These are phyloP conservation scores for Fusarium solani-melongenae DNA, from an alignment of 2,329 filamentous ascomycete species.

Conservation along the genomic window DNA sequence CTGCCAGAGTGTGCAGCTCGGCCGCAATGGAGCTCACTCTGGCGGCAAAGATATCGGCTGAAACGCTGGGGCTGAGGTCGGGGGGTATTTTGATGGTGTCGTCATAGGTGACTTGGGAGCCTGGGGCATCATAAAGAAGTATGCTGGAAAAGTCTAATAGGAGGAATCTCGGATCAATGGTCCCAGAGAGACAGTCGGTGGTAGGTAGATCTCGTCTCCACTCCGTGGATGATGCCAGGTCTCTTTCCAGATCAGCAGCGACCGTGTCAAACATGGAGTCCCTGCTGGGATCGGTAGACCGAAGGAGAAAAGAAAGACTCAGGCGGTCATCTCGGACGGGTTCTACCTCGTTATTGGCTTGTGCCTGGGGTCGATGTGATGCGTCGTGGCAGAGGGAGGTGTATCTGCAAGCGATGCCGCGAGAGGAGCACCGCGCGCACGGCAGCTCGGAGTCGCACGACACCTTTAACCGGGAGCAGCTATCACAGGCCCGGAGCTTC, in stretches of 20 bases:
- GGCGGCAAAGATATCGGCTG: background rate
- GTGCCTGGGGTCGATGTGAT: background rate
- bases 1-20: background rate
- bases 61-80: background rate
- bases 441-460: constrained; percentile 13
- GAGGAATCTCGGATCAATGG: constrained; percentile 16
- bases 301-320: constrained; percentile 6
- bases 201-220: constrained; percentile 1
- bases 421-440: constrained; percentile 7
- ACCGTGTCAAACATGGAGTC: constrained; percentile 9
- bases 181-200: background rate
- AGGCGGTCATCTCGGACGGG: background rate
- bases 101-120: fast-evolving
- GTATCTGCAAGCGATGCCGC: constrained; percentile 9
- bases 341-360: background rate
- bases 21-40: background rate
- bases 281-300: constrained; percentile 3
- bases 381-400: constrained; percentile 12
- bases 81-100: background rate
- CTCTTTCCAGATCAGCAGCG: constrained; percentile 16
- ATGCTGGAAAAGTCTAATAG: constrained; percentile 17
- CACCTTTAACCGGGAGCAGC: background rate
- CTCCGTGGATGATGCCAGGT: background rate
- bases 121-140: background rate
- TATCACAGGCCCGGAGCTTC: constrained; percentile 26